Conservation (phyloP, 805 yeast species). For the Spathaspora arborariae region DNA sequence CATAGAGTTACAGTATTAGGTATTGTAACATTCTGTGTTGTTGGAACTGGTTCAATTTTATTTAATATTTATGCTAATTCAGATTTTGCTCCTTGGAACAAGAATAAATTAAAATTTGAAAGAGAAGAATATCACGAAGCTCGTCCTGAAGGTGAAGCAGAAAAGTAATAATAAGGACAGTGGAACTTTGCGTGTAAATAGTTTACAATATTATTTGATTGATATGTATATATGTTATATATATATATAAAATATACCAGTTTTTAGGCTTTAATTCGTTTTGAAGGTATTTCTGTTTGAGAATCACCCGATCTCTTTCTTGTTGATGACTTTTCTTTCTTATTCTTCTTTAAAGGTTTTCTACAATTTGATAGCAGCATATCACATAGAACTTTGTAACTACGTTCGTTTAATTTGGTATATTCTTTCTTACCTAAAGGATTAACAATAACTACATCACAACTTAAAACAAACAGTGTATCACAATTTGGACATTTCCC, state of each 20-base stretch:
- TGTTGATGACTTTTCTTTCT: background rate
- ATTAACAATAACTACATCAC: slow-evolving; percentile 31
- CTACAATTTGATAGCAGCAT: slow-evolving; percentile 24
- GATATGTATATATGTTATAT: too few species aligned
- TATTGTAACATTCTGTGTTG: slow-evolving; percentile 37
- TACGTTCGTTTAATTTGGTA: slow-evolving; percentile 12
- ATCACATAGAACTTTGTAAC: slow-evolving; percentile 9
- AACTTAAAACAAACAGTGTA: slow-evolving; percentile 15
- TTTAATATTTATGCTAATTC: slow-evolving; percentile 43
- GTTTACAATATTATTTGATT: too few species aligned
- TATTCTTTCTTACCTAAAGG: slow-evolving; percentile 14
- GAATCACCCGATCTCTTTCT: background rate
- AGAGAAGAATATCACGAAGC: slow-evolving; percentile 26
- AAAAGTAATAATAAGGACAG: background rate
- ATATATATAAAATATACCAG: background rate
- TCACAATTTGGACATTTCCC: slow-evolving; percentile 31
- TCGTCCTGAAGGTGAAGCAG: slow-evolving; percentile 3
- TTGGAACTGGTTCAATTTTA: slow-evolving; percentile 35
- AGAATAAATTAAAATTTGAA: slow-evolving; percentile 35
- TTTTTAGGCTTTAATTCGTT: background rate
- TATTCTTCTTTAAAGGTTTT: slow-evolving; percentile 11
- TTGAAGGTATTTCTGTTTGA: background rate
- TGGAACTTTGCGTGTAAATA: too few species aligned
- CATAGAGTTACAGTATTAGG: slow-evolving; percentile 42
- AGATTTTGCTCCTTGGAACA: slow-evolving; percentile 40